Evolutionary conservation across 2,329 filamentous ascomycete species (phyloP).

Genomic region (Diaporthe amygdali): DNA sequence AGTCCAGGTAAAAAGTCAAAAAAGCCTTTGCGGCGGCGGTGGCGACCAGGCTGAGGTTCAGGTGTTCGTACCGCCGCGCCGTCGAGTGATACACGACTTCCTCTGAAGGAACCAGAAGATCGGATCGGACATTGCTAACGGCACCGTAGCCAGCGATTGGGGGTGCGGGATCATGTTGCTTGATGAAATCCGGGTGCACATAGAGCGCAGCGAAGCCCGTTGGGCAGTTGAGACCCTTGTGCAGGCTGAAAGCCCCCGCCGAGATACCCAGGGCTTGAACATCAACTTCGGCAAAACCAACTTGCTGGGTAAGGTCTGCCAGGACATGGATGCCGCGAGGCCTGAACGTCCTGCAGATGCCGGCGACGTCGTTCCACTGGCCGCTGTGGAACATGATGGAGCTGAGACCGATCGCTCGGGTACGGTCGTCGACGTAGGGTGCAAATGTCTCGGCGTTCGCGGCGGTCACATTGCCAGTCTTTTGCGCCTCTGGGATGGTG

Average conservation of each 20-base stretch:
- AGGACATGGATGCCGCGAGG: slow-evolving; percentile 37
- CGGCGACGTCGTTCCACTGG: slow-evolving; percentile 36
- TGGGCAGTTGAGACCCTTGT: slow-evolving; percentile 40
- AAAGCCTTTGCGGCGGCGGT: slow-evolving; percentile 28
- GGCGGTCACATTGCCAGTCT: neutral
- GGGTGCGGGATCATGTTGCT: slow-evolving; percentile 27
- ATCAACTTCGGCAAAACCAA: slow-evolving; percentile 38
- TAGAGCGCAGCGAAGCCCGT: slow-evolving; percentile 37
- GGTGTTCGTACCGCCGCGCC: slow-evolving; percentile 36
- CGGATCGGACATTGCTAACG: slow-evolving; percentile 27
- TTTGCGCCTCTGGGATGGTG: slow-evolving; percentile 22
- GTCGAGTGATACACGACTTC: slow-evolving; percentile 30
- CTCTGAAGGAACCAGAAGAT: slow-evolving; percentile 28
- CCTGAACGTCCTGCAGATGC: slow-evolving; percentile 33
- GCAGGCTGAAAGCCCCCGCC: slow-evolving; percentile 37
- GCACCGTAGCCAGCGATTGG: slow-evolving; percentile 34
- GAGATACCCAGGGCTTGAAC: slow-evolving; percentile 32
- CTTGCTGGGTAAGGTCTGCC: slow-evolving; percentile 38
- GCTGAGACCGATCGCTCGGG: slow-evolving; percentile 36
- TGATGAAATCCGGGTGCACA: slow-evolving; percentile 31
- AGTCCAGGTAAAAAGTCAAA: slow-evolving; percentile 33
- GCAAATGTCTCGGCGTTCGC: slow-evolving; percentile 33
- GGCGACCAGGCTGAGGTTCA: slow-evolving; percentile 34
- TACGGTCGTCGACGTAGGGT: slow-evolving; percentile 36
- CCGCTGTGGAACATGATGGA: slow-evolving; percentile 41